These are phyloP conservation scores for Metschnikowia hibisci DNA, from an alignment of 805 yeast species.

Conservation along the genomic window DNA sequence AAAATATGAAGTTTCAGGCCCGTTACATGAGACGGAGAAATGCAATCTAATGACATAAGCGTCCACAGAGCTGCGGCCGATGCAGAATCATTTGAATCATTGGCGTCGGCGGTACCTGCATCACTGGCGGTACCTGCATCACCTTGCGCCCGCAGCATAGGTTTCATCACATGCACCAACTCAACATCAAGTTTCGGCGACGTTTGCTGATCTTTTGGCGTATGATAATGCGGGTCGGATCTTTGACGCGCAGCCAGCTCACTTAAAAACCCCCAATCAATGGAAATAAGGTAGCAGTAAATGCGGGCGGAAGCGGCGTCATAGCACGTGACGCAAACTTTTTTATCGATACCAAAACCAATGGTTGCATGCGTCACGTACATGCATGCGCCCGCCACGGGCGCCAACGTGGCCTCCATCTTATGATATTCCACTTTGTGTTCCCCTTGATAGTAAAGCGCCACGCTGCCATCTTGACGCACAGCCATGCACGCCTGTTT, in stretches of 20 bases:
- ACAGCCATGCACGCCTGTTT: constrained; percentile 70
- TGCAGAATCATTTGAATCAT: neutral
- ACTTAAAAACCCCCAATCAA: constrained; percentile 56
- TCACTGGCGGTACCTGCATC: neutral
- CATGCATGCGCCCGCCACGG: constrained; percentile 6
- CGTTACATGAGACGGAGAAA: constrained; percentile 43
- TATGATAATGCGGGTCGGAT: constrained; percentile 46
- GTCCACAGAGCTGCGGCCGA: neutral
- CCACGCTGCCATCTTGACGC: constrained; percentile 57
- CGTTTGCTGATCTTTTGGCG: constrained; percentile 43
- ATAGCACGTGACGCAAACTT: constrained; percentile 41
- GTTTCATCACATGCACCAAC: constrained; percentile 29
- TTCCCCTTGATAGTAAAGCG: constrained; percentile 61
- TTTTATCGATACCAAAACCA: constrained; percentile 50
- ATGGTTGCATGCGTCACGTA: constrained; percentile 40
- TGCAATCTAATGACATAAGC: constrained; percentile 29
- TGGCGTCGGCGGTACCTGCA: neutral
- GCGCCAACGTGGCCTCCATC: constrained; percentile 23
- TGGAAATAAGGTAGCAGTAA: constrained; percentile 37
- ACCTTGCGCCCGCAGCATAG: constrained; percentile 6
- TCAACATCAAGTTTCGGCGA: constrained; percentile 38
- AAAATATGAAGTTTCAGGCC: constrained; percentile 46
- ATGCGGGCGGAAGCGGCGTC: constrained; percentile 35
- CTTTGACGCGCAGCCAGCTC: constrained; percentile 46
- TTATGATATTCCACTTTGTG: constrained; percentile 56